phyloP scores from a whole-genome alignment of 164 flowering plant species.

The Saururus chinensis region DNA sequence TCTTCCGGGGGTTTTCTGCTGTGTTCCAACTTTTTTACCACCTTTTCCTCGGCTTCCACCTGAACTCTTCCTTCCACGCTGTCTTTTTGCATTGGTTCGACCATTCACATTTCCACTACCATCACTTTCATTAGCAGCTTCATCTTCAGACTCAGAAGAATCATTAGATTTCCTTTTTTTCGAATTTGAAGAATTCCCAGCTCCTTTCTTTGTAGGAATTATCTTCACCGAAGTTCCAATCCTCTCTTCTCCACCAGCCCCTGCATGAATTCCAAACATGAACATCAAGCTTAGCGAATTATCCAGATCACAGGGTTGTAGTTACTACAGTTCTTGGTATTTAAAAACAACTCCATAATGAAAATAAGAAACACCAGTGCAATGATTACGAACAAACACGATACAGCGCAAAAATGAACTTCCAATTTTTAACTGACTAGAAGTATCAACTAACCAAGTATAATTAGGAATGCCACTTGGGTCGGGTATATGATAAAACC shows the following conservation, averaged over 20 bases:
- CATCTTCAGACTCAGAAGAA: slow-evolving; percentile 56
- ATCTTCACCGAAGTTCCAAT: slow-evolving; percentile 13
- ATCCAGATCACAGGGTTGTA: background rate
- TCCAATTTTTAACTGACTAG: no score
- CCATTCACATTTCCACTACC: slow-evolving; percentile 45
- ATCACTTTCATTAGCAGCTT: slow-evolving; percentile 21
- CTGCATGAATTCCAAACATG: slow-evolving; percentile 1
- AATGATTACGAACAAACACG: no score
- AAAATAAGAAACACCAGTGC: no score
- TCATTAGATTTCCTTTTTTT: slow-evolving; percentile 56
- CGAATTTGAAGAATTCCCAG: slow-evolving; percentile 33
- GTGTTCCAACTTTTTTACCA: slow-evolving; percentile 18
- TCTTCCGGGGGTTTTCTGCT: slow-evolving; percentile 31
- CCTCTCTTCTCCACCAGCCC: slow-evolving; percentile 25
- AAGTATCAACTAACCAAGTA: no score
- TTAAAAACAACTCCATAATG: background rate
- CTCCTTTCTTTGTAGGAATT: slow-evolving; percentile 24
- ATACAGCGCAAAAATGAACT: no score
- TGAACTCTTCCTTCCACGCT: slow-evolving; percentile 35
- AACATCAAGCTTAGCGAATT: background rate
- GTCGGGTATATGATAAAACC: no score
- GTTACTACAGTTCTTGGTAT: background rate
- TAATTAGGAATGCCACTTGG: no score
- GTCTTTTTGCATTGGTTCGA: slow-evolving; percentile 12
- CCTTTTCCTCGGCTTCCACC: slow-evolving; percentile 44